Conservation (phyloP, 176 grass and related monocot species). For the Carex parvula region DNA sequence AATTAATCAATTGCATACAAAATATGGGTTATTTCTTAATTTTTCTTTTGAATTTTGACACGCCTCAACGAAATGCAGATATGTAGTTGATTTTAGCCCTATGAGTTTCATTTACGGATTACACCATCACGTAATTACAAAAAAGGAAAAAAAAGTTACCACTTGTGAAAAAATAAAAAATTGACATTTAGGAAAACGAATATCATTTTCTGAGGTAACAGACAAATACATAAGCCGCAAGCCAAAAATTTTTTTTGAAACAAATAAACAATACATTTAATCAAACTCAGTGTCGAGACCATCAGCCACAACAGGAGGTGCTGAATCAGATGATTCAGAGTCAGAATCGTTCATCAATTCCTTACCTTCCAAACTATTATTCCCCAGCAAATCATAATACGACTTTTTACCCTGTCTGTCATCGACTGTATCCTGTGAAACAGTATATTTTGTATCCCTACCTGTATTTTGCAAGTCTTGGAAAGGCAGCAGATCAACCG, state of each 20-base stretch:
- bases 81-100: background rate
- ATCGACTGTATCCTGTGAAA: background rate
- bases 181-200: background rate
- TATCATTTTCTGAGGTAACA: background rate
- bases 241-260: constrained; percentile 4
- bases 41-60: background rate
- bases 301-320: constrained; percentile 50
- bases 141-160: background rate
- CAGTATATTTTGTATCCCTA: background rate
- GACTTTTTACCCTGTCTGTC: background rate
- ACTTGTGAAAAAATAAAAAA: background rate
- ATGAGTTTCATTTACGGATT: background rate
- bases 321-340: constrained; percentile 39
- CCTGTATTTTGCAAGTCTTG: background rate
- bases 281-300: constrained; percentile 62
- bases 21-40: background rate
- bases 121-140: background rate
- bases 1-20: no score
- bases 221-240: background rate
- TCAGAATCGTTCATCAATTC: constrained; percentile 50
- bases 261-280: constrained; percentile 5
- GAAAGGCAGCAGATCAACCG: constrained; percentile 19
- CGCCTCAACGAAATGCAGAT: background rate
- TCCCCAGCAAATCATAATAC: background rate
- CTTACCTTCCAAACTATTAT: constrained; percentile 19